Percentiles rank a stretch among this genome's conserved stretches.
phyloP scores from a whole-genome alignment of 208 protist species.

The Trypanosoma platydactyli region DNA sequence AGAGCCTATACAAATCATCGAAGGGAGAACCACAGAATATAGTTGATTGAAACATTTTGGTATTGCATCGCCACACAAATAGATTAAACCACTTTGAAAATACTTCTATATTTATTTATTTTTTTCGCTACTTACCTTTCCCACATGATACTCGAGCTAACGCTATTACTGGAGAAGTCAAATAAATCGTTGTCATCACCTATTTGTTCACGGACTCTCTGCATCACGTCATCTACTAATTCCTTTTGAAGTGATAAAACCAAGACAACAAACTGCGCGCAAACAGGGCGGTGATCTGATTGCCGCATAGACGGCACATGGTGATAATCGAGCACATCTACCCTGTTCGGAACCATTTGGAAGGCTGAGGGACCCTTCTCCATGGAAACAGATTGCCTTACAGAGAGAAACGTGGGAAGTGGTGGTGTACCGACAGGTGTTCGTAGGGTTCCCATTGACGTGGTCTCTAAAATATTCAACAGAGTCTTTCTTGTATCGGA shows the following conservation, averaged over 20 bases:
- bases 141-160: too few relatives aligned
- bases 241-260: slow-evolving; percentile 44
- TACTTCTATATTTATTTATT: not conserved
- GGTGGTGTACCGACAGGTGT: slow-evolving; percentile 13
- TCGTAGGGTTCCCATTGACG: not conserved
- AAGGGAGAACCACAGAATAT: too few relatives aligned
- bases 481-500: not conserved
- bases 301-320: slow-evolving; percentile 43
- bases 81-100: too few relatives aligned
- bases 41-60: too few relatives aligned
- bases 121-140: not conserved
- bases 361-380: slow-evolving; percentile 29
- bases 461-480: not conserved
- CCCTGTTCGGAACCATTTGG: slow-evolving; percentile 53
- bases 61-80: too few relatives aligned
- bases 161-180: not conserved
- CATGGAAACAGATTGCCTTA: slow-evolving; percentile 32
- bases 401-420: slow-evolving; percentile 24
- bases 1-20: not conserved
- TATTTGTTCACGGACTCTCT: slow-evolving; percentile 3
- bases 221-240: slow-evolving; percentile 38
- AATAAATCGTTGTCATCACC: not conserved
- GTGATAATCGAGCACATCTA: slow-evolving; percentile 49
- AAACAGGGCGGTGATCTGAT: slow-evolving; percentile 76
- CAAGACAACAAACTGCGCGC: slow-evolving; percentile 64